phyloP scores from a whole-genome alignment of 2,329 filamentous ascomycete species.

The Phaeoacremonium minimum region DNA sequence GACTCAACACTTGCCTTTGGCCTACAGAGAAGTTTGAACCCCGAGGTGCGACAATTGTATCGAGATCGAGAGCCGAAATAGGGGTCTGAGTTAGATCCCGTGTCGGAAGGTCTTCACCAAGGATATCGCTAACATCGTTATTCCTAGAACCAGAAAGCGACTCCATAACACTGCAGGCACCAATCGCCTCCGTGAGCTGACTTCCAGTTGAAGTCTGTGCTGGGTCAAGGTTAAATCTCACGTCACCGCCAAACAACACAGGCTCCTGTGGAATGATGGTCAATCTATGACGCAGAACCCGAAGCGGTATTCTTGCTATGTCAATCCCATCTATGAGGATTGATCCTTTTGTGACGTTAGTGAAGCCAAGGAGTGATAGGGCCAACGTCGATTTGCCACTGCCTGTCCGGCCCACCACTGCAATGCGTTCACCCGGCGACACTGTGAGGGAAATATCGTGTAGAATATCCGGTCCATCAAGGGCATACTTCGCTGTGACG shows the following conservation, averaged over 20 bases:
- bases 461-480: neutral
- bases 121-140: neutral
- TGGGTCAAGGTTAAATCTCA: conserved; percentile 67
- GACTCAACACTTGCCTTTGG: conserved; percentile 67
- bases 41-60: conserved; percentile 55
- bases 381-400: conserved; percentile 84
- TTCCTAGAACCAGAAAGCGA: neutral
- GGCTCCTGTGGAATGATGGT: conserved; percentile 63
- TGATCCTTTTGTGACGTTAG: conserved; percentile 20
- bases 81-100: neutral
- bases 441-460: neutral
- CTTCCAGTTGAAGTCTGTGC: neutral
- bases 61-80: neutral
- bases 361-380: conserved; percentile 52
- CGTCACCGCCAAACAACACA: conserved; percentile 53
- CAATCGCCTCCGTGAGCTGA: neutral
- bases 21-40: conserved; percentile 69
- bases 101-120: no score
- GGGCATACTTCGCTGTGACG: neutral
- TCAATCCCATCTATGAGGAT: conserved; percentile 66
- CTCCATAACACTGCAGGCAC: neutral
- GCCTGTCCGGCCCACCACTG: conserved; percentile 76
- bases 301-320: conserved; percentile 52
- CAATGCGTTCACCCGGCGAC: conserved; percentile 28
- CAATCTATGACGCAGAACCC: conserved; percentile 50